Conservation (phyloP, 2,329 filamentous ascomycete species). For the Colletotrichum abscissum region DNA sequence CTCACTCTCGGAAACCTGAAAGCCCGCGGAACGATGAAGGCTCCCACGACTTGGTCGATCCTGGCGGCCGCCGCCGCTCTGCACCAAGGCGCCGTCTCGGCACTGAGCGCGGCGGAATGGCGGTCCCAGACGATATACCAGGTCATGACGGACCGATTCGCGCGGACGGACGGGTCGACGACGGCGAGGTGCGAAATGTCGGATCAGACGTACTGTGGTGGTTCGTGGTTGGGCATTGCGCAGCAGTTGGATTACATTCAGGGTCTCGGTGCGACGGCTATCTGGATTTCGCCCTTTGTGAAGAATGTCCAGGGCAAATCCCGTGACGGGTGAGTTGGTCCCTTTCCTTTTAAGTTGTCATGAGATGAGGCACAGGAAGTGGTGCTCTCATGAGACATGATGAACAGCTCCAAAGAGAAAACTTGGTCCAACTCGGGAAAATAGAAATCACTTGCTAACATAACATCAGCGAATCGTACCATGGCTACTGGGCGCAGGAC, state of each 20-base stretch:
- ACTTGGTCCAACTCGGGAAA: no score
- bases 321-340: constrained; percentile 31
- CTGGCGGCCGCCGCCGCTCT: constrained; percentile 13
- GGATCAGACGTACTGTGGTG: constrained; percentile 67
- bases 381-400: not conserved
- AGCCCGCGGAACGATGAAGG: constrained; percentile 16
- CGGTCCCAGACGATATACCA: constrained; percentile 68
- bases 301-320: constrained; percentile 44
- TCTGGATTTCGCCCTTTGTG: constrained; percentile 71
- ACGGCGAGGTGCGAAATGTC: constrained; percentile 55
- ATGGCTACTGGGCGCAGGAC: constrained; percentile 66
- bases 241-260: constrained; percentile 72
- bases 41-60: not conserved
- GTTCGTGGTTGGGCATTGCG: constrained; percentile 68
- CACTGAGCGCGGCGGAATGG: constrained; percentile 52
- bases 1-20: not conserved
- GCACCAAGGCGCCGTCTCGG: constrained; percentile 11
- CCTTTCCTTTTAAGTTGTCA: not conserved
- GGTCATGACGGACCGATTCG: constrained; percentile 67
- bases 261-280: constrained; percentile 68
- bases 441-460: constrained; percentile 38
- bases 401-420: not conserved
- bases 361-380: not conserved
- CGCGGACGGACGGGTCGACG: constrained; percentile 56
- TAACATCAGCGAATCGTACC: constrained; percentile 56